These are phyloP conservation scores for Pontederia crassipes DNA, from an alignment of 176 grass and related monocot species.

Conservation along the genomic window DNA sequence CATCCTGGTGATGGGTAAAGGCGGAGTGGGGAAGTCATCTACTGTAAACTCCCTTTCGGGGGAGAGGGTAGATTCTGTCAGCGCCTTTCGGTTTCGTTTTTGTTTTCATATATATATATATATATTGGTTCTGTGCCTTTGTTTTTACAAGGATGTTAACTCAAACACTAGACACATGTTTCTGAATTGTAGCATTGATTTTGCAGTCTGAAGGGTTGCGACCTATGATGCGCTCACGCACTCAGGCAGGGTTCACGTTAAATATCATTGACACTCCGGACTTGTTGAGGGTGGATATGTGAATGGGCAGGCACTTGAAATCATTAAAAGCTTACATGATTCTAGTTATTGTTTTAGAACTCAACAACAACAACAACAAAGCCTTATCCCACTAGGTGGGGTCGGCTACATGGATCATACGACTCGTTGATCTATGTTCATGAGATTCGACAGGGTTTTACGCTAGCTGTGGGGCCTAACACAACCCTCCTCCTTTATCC, in stretches of 20 bases:
- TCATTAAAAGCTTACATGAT: conserved; percentile 65
- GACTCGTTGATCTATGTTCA: no score
- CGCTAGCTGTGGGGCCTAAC: no score
- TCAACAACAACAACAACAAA: no score
- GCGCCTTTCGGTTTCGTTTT: conserved; percentile 68
- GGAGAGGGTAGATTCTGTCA: conserved; percentile 69
- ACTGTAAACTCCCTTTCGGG: conserved; percentile 87
- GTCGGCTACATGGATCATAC: no score
- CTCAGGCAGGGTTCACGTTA: conserved; percentile 73
- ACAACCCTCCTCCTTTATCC: no score
- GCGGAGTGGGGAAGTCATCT: conserved; percentile 90
- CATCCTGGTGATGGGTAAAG: conserved; percentile 93
- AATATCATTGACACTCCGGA: conserved; percentile 94
- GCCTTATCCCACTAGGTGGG: no score
- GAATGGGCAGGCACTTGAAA: conserved; percentile 86
- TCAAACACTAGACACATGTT: not conserved
- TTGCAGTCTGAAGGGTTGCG: conserved; percentile 86
- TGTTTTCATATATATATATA: not conserved
- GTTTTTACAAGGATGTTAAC: no score
- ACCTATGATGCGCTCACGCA: conserved; percentile 65
- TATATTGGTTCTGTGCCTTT: not conserved
- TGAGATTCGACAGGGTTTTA: no score
- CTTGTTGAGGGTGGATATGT: conserved; percentile 96
- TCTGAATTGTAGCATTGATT: not conserved
- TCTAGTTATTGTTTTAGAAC: not conserved